Evolutionary conservation across 2,329 filamentous ascomycete species (phyloP), one percentile per base, ranked within the genome.

Genomic region (Aspergillus chevalieri): DNA sequence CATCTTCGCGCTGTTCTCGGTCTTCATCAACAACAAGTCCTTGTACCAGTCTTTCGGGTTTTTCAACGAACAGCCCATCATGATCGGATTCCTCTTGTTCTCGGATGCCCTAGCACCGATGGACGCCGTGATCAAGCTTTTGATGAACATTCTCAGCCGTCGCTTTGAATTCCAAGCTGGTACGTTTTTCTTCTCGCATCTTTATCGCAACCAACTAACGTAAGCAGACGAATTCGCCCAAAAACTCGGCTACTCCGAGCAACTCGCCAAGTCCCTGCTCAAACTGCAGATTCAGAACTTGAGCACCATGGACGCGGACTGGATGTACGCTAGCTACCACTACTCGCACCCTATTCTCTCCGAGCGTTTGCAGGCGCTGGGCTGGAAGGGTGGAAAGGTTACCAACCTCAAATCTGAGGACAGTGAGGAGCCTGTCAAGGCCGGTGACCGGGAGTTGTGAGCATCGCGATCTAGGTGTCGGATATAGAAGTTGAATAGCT

Each of bases 261-360:
- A 96, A 69, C 84, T 98, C 47, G 89, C 91, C 41, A 79, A 83
- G 55, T 93, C 89, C 19, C 81, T 98, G 55, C 90, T 98, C 74
- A 96, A 96, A 77, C 86, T 98, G 47, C 94, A 98, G 74, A 89
- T 96, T 64, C 91, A 97, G 77, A 98, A 98, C 68, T 79, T 98
- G 59, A 95, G 89, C 72, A 94, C 89, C 53, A 97, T 98, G 92
- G 93, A 98, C 63, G 93, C 93, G 24, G 94, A 98, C 73, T 95
- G 88, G 87, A 84, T 96, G 81, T 98, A 95, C 72, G 93, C 93
- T 47, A 94, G 86, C 73, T 98, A 97, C 78, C 91, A 98, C 75
- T 96, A 94, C 79, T 96, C 92, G 21, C 93, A 98, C 73, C 93
- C 93, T 1, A 96, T 97, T 58, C 77, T 98, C 58, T 87, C 91